Evolutionary conservation across 2,329 filamentous ascomycete genomes (phyloP).

Genomic region (Aspergillus thermomutatus): DNA sequence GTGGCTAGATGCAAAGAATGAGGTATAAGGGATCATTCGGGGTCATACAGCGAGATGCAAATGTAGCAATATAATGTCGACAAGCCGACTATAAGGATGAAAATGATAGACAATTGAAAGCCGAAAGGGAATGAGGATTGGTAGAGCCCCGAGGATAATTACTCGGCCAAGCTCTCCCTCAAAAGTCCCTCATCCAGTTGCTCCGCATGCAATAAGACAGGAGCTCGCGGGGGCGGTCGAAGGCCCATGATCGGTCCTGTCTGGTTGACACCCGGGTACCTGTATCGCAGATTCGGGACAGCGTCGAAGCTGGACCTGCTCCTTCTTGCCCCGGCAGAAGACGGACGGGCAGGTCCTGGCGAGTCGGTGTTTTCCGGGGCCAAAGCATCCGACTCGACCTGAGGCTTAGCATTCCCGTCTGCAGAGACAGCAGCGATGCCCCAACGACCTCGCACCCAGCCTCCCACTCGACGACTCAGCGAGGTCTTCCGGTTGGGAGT

Average conservation of each 20-base stretch:
- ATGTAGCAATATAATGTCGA: not conserved
- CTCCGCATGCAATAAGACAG: slow-evolving; percentile 57
- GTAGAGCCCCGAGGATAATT: not conserved
- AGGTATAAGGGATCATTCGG: not conserved
- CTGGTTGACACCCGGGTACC: slow-evolving; percentile 74
- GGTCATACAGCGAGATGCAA: slow-evolving; percentile 3
- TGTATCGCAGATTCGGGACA: slow-evolving; percentile 24
- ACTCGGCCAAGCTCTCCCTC: slow-evolving; percentile 56
- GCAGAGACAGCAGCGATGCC: slow-evolving; percentile 47
- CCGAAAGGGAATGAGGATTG: not conserved
- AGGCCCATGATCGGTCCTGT: slow-evolving; percentile 71
- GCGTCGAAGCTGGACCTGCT: slow-evolving; percentile 6
- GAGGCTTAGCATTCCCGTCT: slow-evolving; percentile 4
- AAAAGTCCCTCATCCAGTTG: slow-evolving; percentile 59
- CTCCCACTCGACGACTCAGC: slow-evolving; percentile 56
- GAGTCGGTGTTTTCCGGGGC: slow-evolving; percentile 15
- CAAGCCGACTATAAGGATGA: not conserved
- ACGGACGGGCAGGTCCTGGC: slow-evolving; percentile 54
- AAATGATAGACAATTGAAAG: slow-evolving; percentile 3
- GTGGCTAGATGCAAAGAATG: not conserved
- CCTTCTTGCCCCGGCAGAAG: slow-evolving; percentile 56
- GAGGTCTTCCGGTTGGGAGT: slow-evolving; percentile 27
- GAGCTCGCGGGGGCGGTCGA: slow-evolving; percentile 53
- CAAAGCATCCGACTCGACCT: slow-evolving; percentile 2
- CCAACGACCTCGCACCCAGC: slow-evolving; percentile 65